These are phyloP conservation scores for Kazachstania sp. DNA, from an alignment of 1,139 yeast genomes.

Conservation along the genomic window DNA sequence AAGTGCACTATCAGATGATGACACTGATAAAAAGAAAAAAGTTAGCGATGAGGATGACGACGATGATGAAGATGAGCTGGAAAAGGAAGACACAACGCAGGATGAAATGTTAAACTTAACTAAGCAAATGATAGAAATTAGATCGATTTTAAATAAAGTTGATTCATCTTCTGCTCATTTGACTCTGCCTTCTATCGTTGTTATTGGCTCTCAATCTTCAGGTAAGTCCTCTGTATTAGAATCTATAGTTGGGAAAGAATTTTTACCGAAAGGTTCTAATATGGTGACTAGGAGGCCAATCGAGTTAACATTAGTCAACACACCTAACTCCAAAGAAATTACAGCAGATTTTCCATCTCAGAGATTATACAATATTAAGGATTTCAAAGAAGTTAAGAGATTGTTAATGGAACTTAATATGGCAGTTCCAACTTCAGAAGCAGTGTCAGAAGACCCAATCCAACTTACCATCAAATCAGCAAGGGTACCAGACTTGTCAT, in stretches of 20 bases:
- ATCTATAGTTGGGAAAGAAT: slow-evolving; percentile 89
- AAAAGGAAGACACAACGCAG: slow-evolving; percentile 47
- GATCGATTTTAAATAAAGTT: slow-evolving; percentile 66
- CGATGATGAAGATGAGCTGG: slow-evolving; percentile 33
- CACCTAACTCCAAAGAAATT: slow-evolving; percentile 71
- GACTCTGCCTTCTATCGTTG: slow-evolving; percentile 89
- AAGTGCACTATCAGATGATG: slow-evolving; percentile 33
- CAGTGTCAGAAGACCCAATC: slow-evolving; percentile 85
- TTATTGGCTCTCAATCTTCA: slow-evolving; percentile 93
- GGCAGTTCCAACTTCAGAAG: slow-evolving; percentile 82
- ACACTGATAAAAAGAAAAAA: slow-evolving; percentile 16
- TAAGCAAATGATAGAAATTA: slow-evolving; percentile 91
- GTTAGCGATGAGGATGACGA: slow-evolving; percentile 29
- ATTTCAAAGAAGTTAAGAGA: slow-evolving; percentile 80
- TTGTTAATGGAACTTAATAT: slow-evolving; percentile 77
- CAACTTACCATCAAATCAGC: slow-evolving; percentile 88
- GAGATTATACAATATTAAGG: slow-evolving; percentile 71
- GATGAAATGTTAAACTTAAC: slow-evolving; percentile 80
- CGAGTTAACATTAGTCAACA: slow-evolving; percentile 81
- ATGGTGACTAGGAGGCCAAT: slow-evolving; percentile 96
- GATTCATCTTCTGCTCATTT: slow-evolving; percentile 67
- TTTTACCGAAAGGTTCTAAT: slow-evolving; percentile 86
- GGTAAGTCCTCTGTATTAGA: slow-evolving; percentile 94
- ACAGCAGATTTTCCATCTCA: slow-evolving; percentile 92
- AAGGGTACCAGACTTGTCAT: slow-evolving; percentile 82